Evolutionary conservation across 1,284 basidiomycete genomes (phyloP).

Genomic region (Fomitopsis palustris): DNA sequence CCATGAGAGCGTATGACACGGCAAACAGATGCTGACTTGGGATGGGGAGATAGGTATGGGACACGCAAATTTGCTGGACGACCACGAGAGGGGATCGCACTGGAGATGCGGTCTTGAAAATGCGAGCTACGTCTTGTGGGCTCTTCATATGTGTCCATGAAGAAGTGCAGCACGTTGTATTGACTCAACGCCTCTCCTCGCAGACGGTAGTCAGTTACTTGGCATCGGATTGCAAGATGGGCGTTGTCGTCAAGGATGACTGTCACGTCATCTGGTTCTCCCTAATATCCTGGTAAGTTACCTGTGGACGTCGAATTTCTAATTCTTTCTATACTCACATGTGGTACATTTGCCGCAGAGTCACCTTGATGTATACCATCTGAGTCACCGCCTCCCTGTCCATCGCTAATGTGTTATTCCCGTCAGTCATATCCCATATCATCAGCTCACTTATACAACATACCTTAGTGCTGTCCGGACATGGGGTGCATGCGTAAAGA

Average conservation of each 20-base stretch:
- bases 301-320: too few relatives aligned
- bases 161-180: conserved; percentile 12
- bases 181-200: conserved; percentile 15
- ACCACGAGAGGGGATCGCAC: background rate
- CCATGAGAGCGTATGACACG: conserved; percentile 17
- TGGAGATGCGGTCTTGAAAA: background rate
- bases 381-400: too few relatives aligned
- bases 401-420: too few relatives aligned
- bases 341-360: too few relatives aligned
- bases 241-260: background rate
- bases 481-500: conserved; percentile 8
- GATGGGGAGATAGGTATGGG: conserved; percentile 12
- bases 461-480: background rate
- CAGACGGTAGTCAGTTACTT: conserved; percentile 16
- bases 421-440: background rate
- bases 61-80: conserved; percentile 6
- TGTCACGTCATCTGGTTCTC: background rate
- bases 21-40: conserved; percentile 10
- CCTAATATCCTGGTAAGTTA: background rate
- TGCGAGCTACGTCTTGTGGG: background rate
- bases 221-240: conserved; percentile 2
- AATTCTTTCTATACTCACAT: too few relatives aligned
- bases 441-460: too few relatives aligned
- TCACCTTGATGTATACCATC: too few relatives aligned
- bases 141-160: conserved; percentile 21